Evolutionary conservation across 805 yeast genomes (phyloP), one percentile per base, ranked within the genome.

Genomic region (Saccharomycopsis fodiens): DNA sequence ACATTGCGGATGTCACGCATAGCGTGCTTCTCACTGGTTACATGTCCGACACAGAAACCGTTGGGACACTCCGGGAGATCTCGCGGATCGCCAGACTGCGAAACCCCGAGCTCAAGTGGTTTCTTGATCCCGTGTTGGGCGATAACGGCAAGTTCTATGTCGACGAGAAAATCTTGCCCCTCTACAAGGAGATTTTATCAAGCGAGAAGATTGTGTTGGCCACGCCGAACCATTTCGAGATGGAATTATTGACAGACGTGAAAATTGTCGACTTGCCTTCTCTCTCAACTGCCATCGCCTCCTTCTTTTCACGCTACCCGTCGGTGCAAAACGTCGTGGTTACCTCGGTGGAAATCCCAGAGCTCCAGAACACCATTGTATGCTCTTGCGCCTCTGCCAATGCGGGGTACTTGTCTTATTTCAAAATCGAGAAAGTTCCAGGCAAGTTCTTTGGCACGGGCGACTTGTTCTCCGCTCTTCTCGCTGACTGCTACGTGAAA

Each of bases 41-140:
- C 57, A 67, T 80, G 4, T 89, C 95, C 3, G 71, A 73, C 42
- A 74, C 70, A 2, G 78, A 70, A 29, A 76, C 76, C 3, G 65
- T 87, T 41, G 57, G 63, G 34, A 69, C 70, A 0, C 70, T 85
- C 0, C 70, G 70, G 34, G 58, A 67, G 12, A 58, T 78, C 2
- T 21, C 40, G 8, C 20, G 35, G 3, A 16, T 22, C 16, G 40
- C 41, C 10, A 27, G 30, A 17, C 17, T 16, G 20, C 39, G 27
- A 5, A 42, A 38, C 19, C 46, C 46, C 13, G 4, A 35, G 3
- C 22, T 74, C 0, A 62, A 74, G 15, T 78, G 91, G 79, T 70
- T 89, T 3, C 59, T 91, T 41, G 97, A 91, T 60, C 97, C 97
- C 1, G 93, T 91, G 1, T 64, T 91, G 59, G 97, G 97, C 10